Evolutionary conservation across 176 grass and related monocot genomes (phyloP), one percentile per base, ranked within the genome.

Genomic region (Zoysia japonica): DNA sequence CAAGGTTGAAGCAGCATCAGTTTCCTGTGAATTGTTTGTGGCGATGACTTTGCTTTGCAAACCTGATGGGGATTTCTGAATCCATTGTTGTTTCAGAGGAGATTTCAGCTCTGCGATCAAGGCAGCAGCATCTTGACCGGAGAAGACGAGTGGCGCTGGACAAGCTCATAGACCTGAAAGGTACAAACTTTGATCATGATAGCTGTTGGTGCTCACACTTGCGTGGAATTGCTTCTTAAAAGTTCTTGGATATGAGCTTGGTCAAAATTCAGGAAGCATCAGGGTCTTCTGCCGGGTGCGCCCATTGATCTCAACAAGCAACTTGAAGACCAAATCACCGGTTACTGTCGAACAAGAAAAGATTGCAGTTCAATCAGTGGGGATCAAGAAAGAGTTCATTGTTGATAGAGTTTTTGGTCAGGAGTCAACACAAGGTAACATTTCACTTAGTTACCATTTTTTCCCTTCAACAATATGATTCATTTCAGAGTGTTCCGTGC

Each of bases 81-180:
- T 42, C 62, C n/a, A 15, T n/a, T 66, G 11, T 54, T 85, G 42
- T 87, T 87, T 69, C 80, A 97, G 94, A 85, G 36, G 89, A 93
- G 61, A 86, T 93, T 83, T 85, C 39, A 9, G 68, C 48, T 70
- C 44, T 91, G 72, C 72, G 76, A 81, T 88, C 85, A 65, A 91
- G 53, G 68, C 88, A 81, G 62, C 69, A 67, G 11, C 62, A 71
- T 79, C 86, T 97, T 65, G 91, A 93, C 68, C 28, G 40, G 48
- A 91, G 65, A 84, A 79, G 94, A 37, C 49, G 73, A 68, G 87
- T 79, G 37, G 84, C 89, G 15, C 87, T 97, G 7, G 84, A 93
- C 70, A 91, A 86, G 79, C 84, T 97, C 78, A 82, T 97, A 62
- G 94, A 97, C 76, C 84, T 97, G 71, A 97, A 93, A 91, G 89